Base-by-base conservation (phyloP, 2,329 filamentous ascomycete species). In the Calonectria hongkongensis region DNA sequence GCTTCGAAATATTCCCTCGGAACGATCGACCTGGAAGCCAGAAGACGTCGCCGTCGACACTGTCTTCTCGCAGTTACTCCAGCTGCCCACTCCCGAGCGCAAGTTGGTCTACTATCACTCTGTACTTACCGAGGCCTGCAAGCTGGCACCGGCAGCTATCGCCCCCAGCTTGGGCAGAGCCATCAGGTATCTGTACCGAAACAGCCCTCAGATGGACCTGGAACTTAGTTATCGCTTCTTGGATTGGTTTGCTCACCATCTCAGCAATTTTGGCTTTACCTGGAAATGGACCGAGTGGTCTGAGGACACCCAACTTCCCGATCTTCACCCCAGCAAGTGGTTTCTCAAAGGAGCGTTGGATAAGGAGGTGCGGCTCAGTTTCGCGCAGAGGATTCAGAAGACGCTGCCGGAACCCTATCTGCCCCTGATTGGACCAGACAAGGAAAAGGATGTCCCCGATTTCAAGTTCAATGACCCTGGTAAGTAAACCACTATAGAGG, bases 241-340 rank as follows among this genome's bases (percentile, higher is more conserved):
- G 82, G 96, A 98, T 83, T 99, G 97, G 97, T 99, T 99, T 82
- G 91, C 96, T 21, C 97, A 99, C 83, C 97, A 99, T 86, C 87
- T 99, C 77, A 98, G 96, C 86, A 99, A 99, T 86, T 99, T 99
- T 82, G 97, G 98, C 66, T 99, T 98, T 83, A 97, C 97, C 12
- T 99, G 97, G 97, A 98, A 98, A 85, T 99, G 97, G 97, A 93
- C 94, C 18, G 97, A 99, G 86, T 99, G 97, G 97, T 90, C 94
- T 60, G 95, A 96, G 18, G 95, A 98, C 82, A 92, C 98, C 18
- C 89, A 92, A 51, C 89, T 97, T 30, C 90, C 94, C 0, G 88
- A 93, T 73, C 86, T 97, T 41, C 92, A 98, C 82, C 96, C 97
- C 1, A 94, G 93, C 86, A 98, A 98, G 85, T 95, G 96, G 39